Evolutionary conservation across 2,329 filamentous ascomycete genomes (phyloP), one percentile per base, ranked within the genome.

Genomic region (Hymenoscyphus fructigenus): DNA sequence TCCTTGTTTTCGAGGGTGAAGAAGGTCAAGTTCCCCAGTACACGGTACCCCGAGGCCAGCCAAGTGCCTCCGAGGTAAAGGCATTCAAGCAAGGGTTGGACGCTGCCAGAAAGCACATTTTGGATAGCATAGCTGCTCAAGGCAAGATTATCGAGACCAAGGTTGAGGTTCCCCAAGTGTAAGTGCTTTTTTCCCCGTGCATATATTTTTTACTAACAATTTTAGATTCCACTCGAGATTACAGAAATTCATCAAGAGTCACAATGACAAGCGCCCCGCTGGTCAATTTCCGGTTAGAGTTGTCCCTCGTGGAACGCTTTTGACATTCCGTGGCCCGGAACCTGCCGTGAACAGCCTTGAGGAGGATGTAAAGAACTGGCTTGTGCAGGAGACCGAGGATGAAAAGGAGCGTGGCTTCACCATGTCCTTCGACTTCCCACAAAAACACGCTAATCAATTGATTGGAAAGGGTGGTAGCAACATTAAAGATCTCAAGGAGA

Each of bases 361-460:
- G 34, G 79, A 84, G 41, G 95, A 93, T 81, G 87, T 96, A 62
- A 79, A 85, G 65, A 86, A 86, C 6, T 98, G 97, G 74, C 83
- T 98, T 26, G 88, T 90, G 75, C 90, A 96, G 75, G 93, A 96
- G 78, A 91, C 93, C 80, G 86, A 92, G 76, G 93, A 98, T 67
- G 94, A 98, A 78, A 91, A 95, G 75, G 94, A 98, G 79, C 91
- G 94, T 66, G 93, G 92, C 56, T 96, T 93, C 79, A 93, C 88
- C 2, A 81, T 91, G 65, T 87, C 85, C 29, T 98, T 98, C 71
- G 92, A 97, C 68, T 99, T 97, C 81, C 94, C 94, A 7, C 91
- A 97, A 76, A 96, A 97, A 79, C 96, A 88, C 75, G 93, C 93
- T 68, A 97, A 97, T 77, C 90, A 96, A 76, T 85, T 90, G 2